Evolutionary conservation across 352 stramenopile genomes (phyloP), one percentile per base, ranked within the genome.

Genomic region (Globisporangium nunn): DNA sequence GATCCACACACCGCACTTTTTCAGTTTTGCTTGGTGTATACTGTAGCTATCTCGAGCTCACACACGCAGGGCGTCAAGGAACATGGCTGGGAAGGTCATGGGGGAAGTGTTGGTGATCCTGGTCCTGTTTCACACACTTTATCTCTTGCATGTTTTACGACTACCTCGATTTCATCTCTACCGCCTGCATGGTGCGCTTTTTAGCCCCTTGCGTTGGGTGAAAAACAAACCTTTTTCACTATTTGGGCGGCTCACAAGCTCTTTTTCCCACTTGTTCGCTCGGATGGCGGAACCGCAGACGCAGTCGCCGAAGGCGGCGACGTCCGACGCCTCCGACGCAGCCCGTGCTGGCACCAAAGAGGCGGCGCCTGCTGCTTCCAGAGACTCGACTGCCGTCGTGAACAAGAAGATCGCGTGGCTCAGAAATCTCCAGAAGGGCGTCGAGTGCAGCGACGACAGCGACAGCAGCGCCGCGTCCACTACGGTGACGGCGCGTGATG

Each of bases 361-460:
- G n/a, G 43, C n/a, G 43, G n/a, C 18, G 7, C n/a, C 43, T 18
- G 8, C 43, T 11, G 43, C 43, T n/a, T 15, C 17, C 5, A 30
- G 10, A 30, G 44, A 29, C n/a, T 4, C 28, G 44, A 17, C 3
- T 4, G 15, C 15, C 10, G 6, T 28, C 3, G 12, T 17, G n/a
- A 5, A 49, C 44, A 49, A 31, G 4, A 59, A 56, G 41, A 18
- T 56, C 6, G 15, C 31, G 33, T 18, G 58, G 35, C 54, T 67
- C 10, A 58, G 28, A 6, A 15, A 12, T 51, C n/a, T 68, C 47
- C 17, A 30, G 28, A 58, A 54, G n/a, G n/a, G n/a, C 12, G 8
- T 54, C 12, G 41, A 65, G 6, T 56, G 62, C 43, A 50, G 67
- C 50, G 60, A 64, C 52, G 56, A 58, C 55, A 64, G 54, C 52